Conservation (phyloP, 495 filamentous ascomycete genomes). For the Talaromyces stipitatus region DNA sequence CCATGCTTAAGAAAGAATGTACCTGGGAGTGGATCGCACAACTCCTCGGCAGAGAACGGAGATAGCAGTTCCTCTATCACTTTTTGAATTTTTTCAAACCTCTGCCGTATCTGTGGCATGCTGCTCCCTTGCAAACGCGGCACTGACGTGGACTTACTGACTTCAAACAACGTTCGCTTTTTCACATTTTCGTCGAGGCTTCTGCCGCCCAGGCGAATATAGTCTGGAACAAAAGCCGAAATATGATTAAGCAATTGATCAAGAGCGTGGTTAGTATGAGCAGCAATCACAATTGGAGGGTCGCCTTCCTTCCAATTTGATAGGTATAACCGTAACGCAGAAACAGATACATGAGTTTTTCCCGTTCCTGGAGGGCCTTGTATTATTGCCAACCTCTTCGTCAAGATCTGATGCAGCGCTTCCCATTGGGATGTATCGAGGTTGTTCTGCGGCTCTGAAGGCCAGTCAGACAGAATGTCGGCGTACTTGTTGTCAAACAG, state of each 20-base stretch:
- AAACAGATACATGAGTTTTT: conserved; percentile 72
- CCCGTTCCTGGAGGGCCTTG: conserved; percentile 93
- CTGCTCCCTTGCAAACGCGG: conserved; percentile 24
- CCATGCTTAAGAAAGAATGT: conserved; percentile 36
- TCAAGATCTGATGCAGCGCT: conserved; percentile 63
- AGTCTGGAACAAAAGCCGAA: conserved; percentile 52
- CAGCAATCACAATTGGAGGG: conserved; percentile 70
- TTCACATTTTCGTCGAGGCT: conserved; percentile 59
- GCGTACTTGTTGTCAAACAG: conserved; percentile 34
- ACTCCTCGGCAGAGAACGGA: conserved; percentile 29
- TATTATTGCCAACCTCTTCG: conserved; percentile 66
- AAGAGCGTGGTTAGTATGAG: conserved; percentile 89
- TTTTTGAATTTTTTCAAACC: conserved; percentile 36
- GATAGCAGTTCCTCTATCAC: conserved; percentile 40
- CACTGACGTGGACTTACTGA: conserved; percentile 29
- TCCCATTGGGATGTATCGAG: conserved; percentile 64
- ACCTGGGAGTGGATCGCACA: conserved; percentile 13
- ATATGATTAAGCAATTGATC: conserved; percentile 75
- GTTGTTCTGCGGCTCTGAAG: conserved; percentile 33
- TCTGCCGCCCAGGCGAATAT: conserved; percentile 74
- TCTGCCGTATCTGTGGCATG: conserved; percentile 20
- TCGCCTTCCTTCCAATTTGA: conserved; percentile 49
- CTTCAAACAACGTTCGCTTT: conserved; percentile 58
- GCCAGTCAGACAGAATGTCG: conserved; percentile 45
- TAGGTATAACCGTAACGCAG: conserved; percentile 62